Evolutionary conservation across 306 rosid species (phyloP), one percentile per base, ranked within the genome.

Genomic region (Urtica urens): DNA sequence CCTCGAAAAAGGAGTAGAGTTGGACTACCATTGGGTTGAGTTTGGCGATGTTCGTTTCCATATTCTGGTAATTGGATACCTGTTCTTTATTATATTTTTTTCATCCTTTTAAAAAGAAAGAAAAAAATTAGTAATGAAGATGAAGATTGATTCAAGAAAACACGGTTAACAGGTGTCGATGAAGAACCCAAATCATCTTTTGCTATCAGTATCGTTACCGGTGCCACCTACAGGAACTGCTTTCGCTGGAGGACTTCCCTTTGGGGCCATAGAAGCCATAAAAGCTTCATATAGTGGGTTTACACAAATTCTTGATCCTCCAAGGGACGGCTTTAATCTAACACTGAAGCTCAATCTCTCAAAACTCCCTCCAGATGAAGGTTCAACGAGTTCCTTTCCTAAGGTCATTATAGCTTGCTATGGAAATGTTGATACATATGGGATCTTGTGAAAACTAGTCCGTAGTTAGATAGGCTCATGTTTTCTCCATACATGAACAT

Each of bases 301-400:
- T 44, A 81, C 81, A 49, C 95, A 90, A 63, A 85, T 90, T 72
- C 87, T 84, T 57, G 99, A 90, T 56, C 99, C 97, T 58, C 95
- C 95, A 25, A 79, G 92, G 66, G 99, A 90, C 65, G 99, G 95
- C 58, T 85, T 81, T 71, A 90, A 90, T 79, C 94, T 90, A 35
- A 85, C 99, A 11, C 67, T 90, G 59, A 85, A 79, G 70, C 67
- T 85, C 51, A 81, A 90, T 73, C 75, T 90, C 13, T 65, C 71
- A 4, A 85, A 85, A 75, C 78, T 90, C 67, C 87, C 94, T 9
- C 67, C 70, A 57, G 76, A 90, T 75, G 92, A 77, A 79, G 97
- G 97, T 90, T 72, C 71, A 51, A 4, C 53, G 51, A 62, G 67
- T 80, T 80, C 55, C 70, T 53, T 68, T 46, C 66, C 60, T 71